phyloP scores from a whole-genome alignment of 2,329 filamentous ascomycete species.

The Beauveria sp. region DNA sequence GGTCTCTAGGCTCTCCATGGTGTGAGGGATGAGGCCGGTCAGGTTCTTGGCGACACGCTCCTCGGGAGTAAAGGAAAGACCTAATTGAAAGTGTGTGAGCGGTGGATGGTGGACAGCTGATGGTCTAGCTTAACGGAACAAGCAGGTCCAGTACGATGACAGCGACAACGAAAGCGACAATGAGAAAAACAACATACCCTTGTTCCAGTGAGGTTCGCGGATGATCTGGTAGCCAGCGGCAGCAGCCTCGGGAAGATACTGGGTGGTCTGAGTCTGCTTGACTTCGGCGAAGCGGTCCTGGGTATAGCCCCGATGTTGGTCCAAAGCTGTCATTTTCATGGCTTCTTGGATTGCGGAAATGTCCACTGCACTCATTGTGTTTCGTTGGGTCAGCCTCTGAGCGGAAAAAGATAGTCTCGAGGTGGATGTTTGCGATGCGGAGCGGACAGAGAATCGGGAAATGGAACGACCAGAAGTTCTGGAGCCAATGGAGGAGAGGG shows the following conservation, averaged over 20 bases:
- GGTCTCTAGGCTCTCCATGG: constrained; percentile 51
- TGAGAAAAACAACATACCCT: constrained; percentile 38
- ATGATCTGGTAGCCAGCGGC: constrained; percentile 56
- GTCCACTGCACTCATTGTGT: constrained; percentile 51
- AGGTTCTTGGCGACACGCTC: constrained; percentile 58
- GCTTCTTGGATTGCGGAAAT: constrained; percentile 48
- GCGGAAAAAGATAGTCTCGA: constrained; percentile 40
- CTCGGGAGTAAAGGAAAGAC: constrained; percentile 57
- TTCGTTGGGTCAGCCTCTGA: constrained; percentile 43
- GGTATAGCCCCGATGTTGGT: constrained; percentile 53
- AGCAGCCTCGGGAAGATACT: constrained; percentile 43
- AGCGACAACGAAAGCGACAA: background rate
- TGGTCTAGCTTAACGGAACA: background rate
- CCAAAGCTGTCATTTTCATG: constrained; percentile 53
- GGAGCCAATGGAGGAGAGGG: constrained; percentile 40
- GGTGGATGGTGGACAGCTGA: background rate
- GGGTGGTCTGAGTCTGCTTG: constrained; percentile 43
- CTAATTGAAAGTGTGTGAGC: constrained; percentile 27
- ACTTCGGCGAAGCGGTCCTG: constrained; percentile 50
- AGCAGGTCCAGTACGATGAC: background rate
- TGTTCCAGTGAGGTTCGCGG: constrained; percentile 57
- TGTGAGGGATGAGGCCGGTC: constrained; percentile 57
- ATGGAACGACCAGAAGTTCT: constrained; percentile 36
- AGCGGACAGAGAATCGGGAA: constrained; percentile 38
- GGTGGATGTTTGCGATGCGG: constrained; percentile 43